Base-by-base conservation (phyloP, 805 yeast genomes). In the Ogataea neopini region DNA sequence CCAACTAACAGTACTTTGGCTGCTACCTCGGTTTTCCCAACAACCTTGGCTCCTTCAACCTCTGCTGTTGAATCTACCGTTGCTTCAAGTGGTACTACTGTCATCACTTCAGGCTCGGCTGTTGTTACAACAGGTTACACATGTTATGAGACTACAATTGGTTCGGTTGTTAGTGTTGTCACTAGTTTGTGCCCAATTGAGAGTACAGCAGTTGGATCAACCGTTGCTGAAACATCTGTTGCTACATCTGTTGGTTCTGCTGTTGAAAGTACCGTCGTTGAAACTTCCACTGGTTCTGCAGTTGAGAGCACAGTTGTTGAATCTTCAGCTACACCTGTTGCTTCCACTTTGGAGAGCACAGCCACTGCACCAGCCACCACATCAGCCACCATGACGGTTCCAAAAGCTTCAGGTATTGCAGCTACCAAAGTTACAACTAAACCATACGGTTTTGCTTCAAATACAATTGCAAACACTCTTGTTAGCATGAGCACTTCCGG, bases 191-290 rank as follows among this genome's bases (percentile, higher is more conserved):
- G 35, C 15, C 35, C 18, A 14, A n/a, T 14, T 5, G 35, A 7
- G 35, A 32, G 18, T 19, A 38, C 41, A 3, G 18, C 30, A 3
- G 32, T 23, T 19, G 41, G 13, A 15, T 15, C 40, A 5, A 20
- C 40, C 6, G 41, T 38, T 23, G 29, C 22, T 36, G 40, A 36
- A 11, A 36, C 40, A 8, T 17, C 36, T 14, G 36, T 32, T 11
- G 32, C 5, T 5, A 30, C 30, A 18, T 15, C 35, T 6, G 35
- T 15, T 14, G 35, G 37, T 3, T 23, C 40, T 9, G 10, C 30
- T 14, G 40, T 35, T 20, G 39, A 20, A 35, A 35, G 8, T 3
- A 37, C 40, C 2, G 5, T 20, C 5, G 29, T 20, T 19, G 40
- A n/a, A 36, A 36, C 40, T 26, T 8, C 28, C 2, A 20, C 37